A percentile compares a stretch with the other conserved stretches of the same genome.
These are phyloP conservation scores for Microcera coccophila DNA, from an alignment of 2,329 filamentous ascomycete genomes.

Conservation along the genomic window DNA sequence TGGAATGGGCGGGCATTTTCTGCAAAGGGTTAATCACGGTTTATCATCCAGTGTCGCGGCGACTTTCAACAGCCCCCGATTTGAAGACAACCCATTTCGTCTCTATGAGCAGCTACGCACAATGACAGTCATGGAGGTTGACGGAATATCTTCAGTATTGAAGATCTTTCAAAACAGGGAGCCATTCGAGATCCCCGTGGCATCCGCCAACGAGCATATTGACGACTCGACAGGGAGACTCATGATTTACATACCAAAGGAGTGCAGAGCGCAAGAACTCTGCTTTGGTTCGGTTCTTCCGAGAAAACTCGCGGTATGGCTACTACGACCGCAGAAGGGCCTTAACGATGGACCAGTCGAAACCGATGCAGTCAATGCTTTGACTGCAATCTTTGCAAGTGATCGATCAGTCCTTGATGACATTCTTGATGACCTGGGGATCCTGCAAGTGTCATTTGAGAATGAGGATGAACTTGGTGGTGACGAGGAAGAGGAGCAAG, in stretches of 20 bases:
- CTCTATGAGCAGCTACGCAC: slow-evolving; percentile 9
- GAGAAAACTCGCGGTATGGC: slow-evolving; percentile 12
- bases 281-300: slow-evolving; percentile 16
- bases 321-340: slow-evolving; percentile 5
- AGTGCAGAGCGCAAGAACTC: slow-evolving; percentile 7
- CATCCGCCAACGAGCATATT: slow-evolving; percentile 16
- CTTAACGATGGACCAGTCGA: slow-evolving; percentile 2
- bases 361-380: slow-evolving; percentile 4
- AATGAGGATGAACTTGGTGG: slow-evolving; percentile 4
- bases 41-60: slow-evolving; percentile 12
- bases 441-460: slow-evolving; percentile 9
- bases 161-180: slow-evolving; percentile 5
- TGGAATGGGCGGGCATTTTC: not conserved
- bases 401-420: slow-evolving; percentile 7
- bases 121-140: slow-evolving; percentile 10
- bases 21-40: not conserved
- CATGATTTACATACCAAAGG: slow-evolving; percentile 10
- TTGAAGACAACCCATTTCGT: accelerated
- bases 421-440: slow-evolving; percentile 14
- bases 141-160: slow-evolving; percentile 9
- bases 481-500: not conserved
- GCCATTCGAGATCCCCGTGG: not conserved
- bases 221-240: slow-evolving; percentile 2
- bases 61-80: slow-evolving; percentile 13
- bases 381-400: slow-evolving; percentile 15